Base-by-base conservation (phyloP, 2,329 filamentous ascomycete genomes). In the Xylaria multiplex region DNA sequence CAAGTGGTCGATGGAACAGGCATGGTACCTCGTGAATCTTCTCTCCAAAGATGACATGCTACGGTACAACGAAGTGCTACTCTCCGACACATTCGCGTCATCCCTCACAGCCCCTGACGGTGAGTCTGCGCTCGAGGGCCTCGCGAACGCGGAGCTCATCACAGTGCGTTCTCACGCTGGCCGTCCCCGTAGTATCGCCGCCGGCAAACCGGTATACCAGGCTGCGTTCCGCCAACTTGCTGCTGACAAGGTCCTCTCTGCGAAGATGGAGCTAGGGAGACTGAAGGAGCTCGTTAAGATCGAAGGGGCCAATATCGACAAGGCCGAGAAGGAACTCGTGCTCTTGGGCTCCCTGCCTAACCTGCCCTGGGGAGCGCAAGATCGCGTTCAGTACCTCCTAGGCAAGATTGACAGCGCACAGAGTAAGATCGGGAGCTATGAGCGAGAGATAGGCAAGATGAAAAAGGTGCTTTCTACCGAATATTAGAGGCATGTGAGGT, bases 71-170 rank as follows among this genome's bases (percentile, higher is more conserved):
- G 91, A 96, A 74, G 84, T 97, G 2, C 81, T 97, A 0, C 86
- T 97, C 1, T 88, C 90, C 3, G 88, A 91, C 62, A 85, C 92
- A 0, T 97, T 96, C 79, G 88, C 90, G 24, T 82, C 83, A 0
- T 87, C 87, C 1, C 78, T 81, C 6, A 81, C 79, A 0, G 84
- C 83, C 0, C 77, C 85, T 1, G 86, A 88, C 65, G 92, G 91
- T 65, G 93, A 97, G 72, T 82, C 84, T 0, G 91, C 91, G 0
- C 84, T 99, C 13, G 91, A 93, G 65, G 89, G 89, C 0, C 88
- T 99, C 1, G 91, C 94, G 59, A 91, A 93, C 74, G 89, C 92
- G 0, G 96, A 98, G 77, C 87, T 98, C 37, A 93, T 99, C 75
- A 87, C 88, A 1, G 88, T 98, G 58, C 85, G 86, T 11, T 62